Percentiles rank a stretch among this genome's conserved stretches.
Conservation (phyloP, 2,329 filamentous ascomycete genomes). For the Arthrobotrys entomopaga region DNA sequence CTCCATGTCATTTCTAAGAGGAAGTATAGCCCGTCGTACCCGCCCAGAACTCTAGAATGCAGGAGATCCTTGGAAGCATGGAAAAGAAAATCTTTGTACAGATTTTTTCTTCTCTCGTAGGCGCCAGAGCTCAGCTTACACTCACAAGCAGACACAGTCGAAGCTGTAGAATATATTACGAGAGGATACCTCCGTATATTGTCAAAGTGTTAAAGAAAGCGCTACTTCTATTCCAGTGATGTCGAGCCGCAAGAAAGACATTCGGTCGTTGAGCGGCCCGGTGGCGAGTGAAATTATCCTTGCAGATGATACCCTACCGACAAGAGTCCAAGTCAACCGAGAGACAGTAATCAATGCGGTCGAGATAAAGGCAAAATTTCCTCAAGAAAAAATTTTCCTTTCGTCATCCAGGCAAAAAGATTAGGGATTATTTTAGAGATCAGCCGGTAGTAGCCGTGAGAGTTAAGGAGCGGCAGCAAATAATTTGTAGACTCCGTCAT, state of each 20-base stretch:
- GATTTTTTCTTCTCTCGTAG: conserved; percentile 23
- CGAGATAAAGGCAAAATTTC: neutral
- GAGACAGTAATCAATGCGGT: neutral
- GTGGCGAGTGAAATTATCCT: neutral
- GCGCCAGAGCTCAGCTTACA: conserved; percentile 19
- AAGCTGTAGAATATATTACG: neutral
- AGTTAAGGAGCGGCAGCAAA: neutral
- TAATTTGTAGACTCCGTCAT: conserved; percentile 29
- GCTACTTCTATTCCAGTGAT: neutral
- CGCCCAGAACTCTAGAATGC: neutral
- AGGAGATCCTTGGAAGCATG: conserved; percentile 11
- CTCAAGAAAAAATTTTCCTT: neutral
- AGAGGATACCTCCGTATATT: neutral
- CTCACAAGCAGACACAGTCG: neutral
- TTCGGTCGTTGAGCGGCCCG: neutral
- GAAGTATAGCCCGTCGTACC: no score
- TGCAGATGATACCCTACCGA: neutral
- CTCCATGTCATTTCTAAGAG: no score
- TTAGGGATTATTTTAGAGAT: conserved; percentile 5
- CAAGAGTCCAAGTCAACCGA: neutral
- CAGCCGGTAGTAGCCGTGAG: conserved; percentile 17
- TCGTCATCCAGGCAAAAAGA: conserved; percentile 4
- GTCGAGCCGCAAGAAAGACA: neutral
- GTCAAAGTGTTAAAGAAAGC: neutral
- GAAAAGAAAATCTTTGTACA: conserved; percentile 33